Evolutionary conservation across 140 eudicot genomes (phyloP).

Genomic region (Bidens hawaiensis): DNA sequence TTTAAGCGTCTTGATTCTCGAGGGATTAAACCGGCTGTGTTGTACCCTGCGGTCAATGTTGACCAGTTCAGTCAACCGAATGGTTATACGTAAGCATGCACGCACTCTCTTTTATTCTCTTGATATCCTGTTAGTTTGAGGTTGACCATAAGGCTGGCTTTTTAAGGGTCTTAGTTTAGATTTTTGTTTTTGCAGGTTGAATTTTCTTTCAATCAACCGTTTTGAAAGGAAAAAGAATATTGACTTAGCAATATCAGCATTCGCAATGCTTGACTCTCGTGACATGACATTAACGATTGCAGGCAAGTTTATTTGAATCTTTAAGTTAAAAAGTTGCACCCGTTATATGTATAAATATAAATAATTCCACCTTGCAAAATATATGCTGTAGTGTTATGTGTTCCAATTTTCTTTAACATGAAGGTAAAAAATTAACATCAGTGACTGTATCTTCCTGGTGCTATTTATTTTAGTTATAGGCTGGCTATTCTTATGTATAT

Average conservation of each 20-base stretch:
- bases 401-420: neutral
- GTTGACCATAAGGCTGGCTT: too few species aligned
- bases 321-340: neutral
- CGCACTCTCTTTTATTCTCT: constrained; percentile 21
- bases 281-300: constrained; percentile 72
- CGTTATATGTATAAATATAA: neutral
- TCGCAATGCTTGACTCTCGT: constrained; percentile 59
- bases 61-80: constrained; percentile 72
- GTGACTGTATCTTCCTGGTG: neutral
- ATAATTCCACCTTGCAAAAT: neutral
- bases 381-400: neutral
- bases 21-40: constrained; percentile 81
- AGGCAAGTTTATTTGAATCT: constrained; percentile 43
- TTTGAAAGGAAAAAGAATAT: constrained; percentile 94
- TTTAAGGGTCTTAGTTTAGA: neutral
- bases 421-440: neutral
- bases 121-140: constrained; percentile 40
- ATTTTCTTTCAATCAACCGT: constrained; percentile 83
- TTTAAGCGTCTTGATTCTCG: constrained; percentile 66
- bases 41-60: constrained; percentile 93
- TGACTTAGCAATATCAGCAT: constrained; percentile 75
- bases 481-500: constrained; percentile 17
- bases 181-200: constrained; percentile 44
- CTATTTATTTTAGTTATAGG: neutral
- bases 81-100: constrained; percentile 56